phyloP scores from a whole-genome alignment of 2,329 filamentous ascomycete genomes.

The Penicillium hesseltinei region DNA sequence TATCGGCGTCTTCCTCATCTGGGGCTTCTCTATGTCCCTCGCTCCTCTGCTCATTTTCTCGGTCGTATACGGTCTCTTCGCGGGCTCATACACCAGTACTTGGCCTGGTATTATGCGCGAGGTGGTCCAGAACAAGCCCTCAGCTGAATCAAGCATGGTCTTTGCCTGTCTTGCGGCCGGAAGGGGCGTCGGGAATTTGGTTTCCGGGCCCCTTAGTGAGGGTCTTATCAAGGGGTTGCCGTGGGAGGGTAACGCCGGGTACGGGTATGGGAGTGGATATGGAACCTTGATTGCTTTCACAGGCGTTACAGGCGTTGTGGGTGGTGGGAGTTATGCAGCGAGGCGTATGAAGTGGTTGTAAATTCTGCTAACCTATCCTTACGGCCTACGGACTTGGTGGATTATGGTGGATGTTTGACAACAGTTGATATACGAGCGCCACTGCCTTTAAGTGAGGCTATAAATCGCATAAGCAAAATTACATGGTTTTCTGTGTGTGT shows the following conservation, averaged over 20 bases:
- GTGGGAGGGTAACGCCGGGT: constrained; percentile 19
- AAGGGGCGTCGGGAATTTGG: constrained; percentile 52
- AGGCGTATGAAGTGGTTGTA: constrained; percentile 1
- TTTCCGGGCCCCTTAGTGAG: constrained; percentile 53
- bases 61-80: constrained; percentile 49
- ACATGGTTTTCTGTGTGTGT: too few species aligned
- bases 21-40: constrained; percentile 49
- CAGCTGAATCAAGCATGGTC: constrained; percentile 49
- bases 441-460: too few species aligned
- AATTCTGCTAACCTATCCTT: not conserved
- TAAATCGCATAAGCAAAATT: too few species aligned
- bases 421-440: not conserved
- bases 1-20: constrained; percentile 46
- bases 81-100: constrained; percentile 43
- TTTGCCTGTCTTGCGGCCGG: constrained; percentile 51
- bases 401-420: not conserved
- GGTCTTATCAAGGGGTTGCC: constrained; percentile 27
- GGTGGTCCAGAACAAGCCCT: constrained; percentile 36
- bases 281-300: constrained; percentile 32
- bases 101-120: constrained; percentile 49
- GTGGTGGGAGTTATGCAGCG: constrained; percentile 10
- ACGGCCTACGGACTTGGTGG: not conserved
- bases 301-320: constrained; percentile 22
- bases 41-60: constrained; percentile 43
- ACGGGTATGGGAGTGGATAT: constrained; percentile 30